Base-by-base conservation (phyloP, 495 filamentous ascomycete genomes). In the Letharia columbiana region DNA sequence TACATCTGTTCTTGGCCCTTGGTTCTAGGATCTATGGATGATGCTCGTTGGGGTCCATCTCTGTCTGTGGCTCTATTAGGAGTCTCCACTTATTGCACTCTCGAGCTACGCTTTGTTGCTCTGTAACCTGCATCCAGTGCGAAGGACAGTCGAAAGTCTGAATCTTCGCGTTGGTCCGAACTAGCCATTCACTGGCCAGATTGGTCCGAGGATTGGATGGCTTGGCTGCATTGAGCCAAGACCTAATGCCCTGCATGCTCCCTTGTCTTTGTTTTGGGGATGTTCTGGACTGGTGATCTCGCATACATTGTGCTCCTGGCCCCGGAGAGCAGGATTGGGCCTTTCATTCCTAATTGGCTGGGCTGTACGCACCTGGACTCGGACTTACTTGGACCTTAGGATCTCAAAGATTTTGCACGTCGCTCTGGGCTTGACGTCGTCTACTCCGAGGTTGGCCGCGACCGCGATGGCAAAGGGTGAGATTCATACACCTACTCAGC, bases 381-480 rank as follows among this genome's bases (percentile, higher is more conserved):
- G 78, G 76, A 84, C 85, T 87, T 79, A 87, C 83, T 75, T 74
- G 76, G 79, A 72, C 81, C 80, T 83, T 90, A 99, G 94, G 95
- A 99, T 77, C 85, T 99, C 52, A 99, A 99, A 90, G 94, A 99
- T 77, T 99, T 98, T 76, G 95, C 94, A 66, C 93, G 94, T 73
- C 90, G 92, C 75, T 95, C 92, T 78, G 91, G 91, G 74, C 85
- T 95, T 76, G 95, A 98, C 76, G 94, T 99, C 70, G 94, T 99
- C 67, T 99, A 96, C 74, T 96, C 92, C 62, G 94, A 99, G 80
- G 92, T 95, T 39, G 89, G 88, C 74, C 91, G 94, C 73, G 94
- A 96, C 70, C 90, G 89, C 68, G 90, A 91, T 77, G 91, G 92
- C 68, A 90, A 87, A 85, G 94, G 94, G 95, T 98, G 77, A 77